Evolutionary conservation across 352 stramenopile genomes (phyloP), one percentile per base, ranked within the genome.

Genomic region (Globisporangium recalcitrans): DNA sequence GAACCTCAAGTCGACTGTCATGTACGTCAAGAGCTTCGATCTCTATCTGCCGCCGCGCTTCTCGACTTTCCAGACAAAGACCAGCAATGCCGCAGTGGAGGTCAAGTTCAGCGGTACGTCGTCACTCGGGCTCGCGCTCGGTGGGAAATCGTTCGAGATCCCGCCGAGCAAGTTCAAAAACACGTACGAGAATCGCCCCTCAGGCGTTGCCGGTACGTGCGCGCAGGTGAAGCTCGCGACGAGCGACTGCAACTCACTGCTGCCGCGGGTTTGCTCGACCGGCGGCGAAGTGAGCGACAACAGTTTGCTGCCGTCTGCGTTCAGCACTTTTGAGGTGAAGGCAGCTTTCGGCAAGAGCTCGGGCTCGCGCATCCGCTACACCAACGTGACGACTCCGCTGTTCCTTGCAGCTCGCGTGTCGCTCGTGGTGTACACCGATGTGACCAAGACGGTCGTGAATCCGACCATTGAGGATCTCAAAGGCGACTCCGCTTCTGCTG

Each of bases 21-120:
- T 52, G 47, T 52, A 52, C 4, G 47, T 52, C 11, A 52, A 52
- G 47, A 52, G 47, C 47, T 52, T 52, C 32, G 47, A 52, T 26
- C 21, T 52, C 22, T 52, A 21, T 11, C 47, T 52, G 47, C 22
- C 47, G 47, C 47, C 47, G 16, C 47, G 47, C 22, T 52, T 52
- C 22, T 52, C 47, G 22, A 52, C 47, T 13, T 46, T 52, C 16
- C 22, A 31, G 47, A 52, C 47, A 26, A 52, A 52, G 22, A 9
- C 22, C 47, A 52, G 47, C 24, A 29, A 52, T 22, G 13, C 11
- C 24, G 47, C 47, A n/a, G 47, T 32, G 22, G 22, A 52, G 47
- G 47, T 52, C 22, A 26, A 52, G 47, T 52, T 52, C 47, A 52
- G 22, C 27, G 47, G 47, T 4, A 52, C 47, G 47, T 52, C 47